Evolutionary conservation across 331 rosid genomes (phyloP).

Genomic region (Stylosanthes scabra): DNA sequence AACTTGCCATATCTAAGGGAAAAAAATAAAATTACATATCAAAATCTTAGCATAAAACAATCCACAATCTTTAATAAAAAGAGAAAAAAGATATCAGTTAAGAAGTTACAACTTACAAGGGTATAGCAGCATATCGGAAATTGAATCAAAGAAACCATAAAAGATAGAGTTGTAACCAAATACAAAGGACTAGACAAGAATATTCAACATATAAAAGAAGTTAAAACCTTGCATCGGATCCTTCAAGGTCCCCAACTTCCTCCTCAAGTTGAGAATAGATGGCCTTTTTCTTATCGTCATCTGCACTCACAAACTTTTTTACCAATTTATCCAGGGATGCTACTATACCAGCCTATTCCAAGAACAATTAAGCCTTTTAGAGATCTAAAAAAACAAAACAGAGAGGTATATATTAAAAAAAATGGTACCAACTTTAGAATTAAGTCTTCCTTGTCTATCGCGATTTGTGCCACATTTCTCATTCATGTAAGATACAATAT

Average conservation of each 20-base stretch:
- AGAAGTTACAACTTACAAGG: no score
- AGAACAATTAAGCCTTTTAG: conserved; percentile 28
- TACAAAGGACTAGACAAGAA: conserved; percentile 8
- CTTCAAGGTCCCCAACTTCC: conserved; percentile 75
- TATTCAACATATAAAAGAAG: neutral
- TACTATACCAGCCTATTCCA: conserved; percentile 76
- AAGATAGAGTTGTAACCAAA: conserved; percentile 9
- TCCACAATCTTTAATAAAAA: no score
- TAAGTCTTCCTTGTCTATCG: conserved; percentile 80
- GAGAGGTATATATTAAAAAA: neutral
- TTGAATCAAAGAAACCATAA: neutral
- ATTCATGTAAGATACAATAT: conserved; percentile 76
- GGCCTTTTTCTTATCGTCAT: conserved; percentile 59
- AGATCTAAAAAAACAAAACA: neutral
- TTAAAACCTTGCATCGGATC: conserved; percentile 72
- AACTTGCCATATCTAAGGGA: conserved; percentile 64
- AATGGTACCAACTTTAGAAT: conserved; percentile 60
- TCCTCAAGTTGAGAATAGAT: conserved; percentile 64
- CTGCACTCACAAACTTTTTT: conserved; percentile 67
- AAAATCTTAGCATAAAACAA: neutral
- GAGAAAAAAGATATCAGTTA: no score
- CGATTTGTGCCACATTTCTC: conserved; percentile 80
- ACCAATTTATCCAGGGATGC: conserved; percentile 60
- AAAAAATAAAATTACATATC: conserved; percentile 1
- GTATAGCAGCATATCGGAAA: no score